Conservation (phyloP, 345 rosid genomes). For the Eucalyptus globulus region DNA sequence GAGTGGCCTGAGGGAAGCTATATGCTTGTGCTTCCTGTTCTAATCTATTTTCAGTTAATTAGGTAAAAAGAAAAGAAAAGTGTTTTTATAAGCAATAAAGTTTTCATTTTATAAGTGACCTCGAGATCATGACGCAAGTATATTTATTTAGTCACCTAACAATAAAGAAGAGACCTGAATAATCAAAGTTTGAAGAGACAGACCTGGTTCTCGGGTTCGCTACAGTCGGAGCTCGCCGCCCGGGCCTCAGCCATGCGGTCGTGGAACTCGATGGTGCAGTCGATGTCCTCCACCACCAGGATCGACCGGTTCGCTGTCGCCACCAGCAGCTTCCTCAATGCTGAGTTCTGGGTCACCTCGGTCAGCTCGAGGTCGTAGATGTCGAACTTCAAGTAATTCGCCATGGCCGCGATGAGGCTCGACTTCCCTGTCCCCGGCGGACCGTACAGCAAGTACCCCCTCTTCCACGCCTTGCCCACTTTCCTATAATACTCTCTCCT, state of each 20-base stretch:
- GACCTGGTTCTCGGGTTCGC: slow-evolving; percentile 1
- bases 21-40: neutral
- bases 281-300: slow-evolving; percentile 61
- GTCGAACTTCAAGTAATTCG: slow-evolving; percentile 63
- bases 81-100: neutral
- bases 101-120: neutral
- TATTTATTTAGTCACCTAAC: neutral
- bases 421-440: slow-evolving; percentile 80
- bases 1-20: neutral
- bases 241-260: slow-evolving; percentile 14
- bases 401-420: slow-evolving; percentile 78
- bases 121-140: neutral
- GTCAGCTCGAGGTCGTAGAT: slow-evolving; percentile 53
- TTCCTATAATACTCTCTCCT: slow-evolving; percentile 47
- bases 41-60: neutral
- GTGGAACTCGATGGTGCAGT: slow-evolving; percentile 36
- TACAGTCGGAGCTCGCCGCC: neutral
- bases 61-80: neutral
- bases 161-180: neutral
- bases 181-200: neutral
- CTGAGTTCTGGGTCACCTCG: slow-evolving; percentile 21
- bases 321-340: slow-evolving; percentile 32
- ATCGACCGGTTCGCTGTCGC: slow-evolving; percentile 63
- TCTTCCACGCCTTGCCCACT: slow-evolving; percentile 78
- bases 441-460: slow-evolving; percentile 65